phyloP scores from a whole-genome alignment of 1,284 basidiomycete genomes.

The Marasmius tenuissimus region DNA sequence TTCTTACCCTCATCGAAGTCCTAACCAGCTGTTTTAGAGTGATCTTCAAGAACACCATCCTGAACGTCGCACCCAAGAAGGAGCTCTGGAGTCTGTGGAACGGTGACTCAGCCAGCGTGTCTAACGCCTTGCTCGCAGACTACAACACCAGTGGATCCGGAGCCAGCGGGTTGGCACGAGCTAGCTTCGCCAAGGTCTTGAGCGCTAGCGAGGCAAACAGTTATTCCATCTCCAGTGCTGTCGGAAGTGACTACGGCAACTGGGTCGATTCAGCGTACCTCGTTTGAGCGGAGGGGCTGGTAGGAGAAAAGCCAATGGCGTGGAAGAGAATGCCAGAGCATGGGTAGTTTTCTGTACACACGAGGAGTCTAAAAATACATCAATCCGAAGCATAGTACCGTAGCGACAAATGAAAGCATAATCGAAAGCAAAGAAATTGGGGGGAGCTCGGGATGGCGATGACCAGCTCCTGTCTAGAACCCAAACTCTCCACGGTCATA shows the following conservation, averaged over 20 bases:
- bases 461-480: background rate
- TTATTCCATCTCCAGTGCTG: constrained; percentile 12
- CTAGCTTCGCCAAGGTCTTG: constrained; percentile 5
- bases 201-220: constrained; percentile 4
- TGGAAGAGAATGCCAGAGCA: no score
- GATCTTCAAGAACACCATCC: constrained; percentile 44
- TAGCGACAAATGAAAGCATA: no score
- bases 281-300: background rate
- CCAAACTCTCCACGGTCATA: constrained; percentile 10
- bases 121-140: constrained; percentile 46
- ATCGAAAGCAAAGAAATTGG: no score
- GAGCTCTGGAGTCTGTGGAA: constrained; percentile 50
- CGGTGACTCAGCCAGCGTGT: constrained; percentile 34
- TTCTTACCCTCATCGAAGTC: background rate
- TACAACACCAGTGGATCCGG: constrained; percentile 32
- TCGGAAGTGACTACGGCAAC: constrained; percentile 4
- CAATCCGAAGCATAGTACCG: no score
- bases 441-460: no score
- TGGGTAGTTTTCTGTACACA: no score
- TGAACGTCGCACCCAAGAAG: constrained; percentile 38
- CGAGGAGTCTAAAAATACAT: no score
- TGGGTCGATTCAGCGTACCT: constrained; percentile 11
- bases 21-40: constrained; percentile 29
- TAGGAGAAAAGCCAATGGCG: no score
- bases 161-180: constrained; percentile 1